Evolutionary conservation across 352 stramenopile genomes (phyloP), one percentile per base, ranked within the genome.

Genomic region (Pythium rishiriense): DNA sequence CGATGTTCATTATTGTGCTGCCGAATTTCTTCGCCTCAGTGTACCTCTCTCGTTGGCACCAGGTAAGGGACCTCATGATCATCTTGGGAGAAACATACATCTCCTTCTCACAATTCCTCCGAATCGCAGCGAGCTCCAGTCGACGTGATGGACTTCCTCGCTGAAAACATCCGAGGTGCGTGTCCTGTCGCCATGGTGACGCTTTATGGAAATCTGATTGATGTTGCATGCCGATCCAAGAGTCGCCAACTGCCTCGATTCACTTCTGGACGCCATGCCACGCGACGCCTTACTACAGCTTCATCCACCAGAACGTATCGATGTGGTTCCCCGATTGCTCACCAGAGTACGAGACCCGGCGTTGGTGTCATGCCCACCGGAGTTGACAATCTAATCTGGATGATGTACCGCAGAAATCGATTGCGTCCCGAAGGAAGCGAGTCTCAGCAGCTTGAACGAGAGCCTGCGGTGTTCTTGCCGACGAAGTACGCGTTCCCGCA

Each of bases 321-420:
- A 89, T 94, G 79, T 94, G 87, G 81, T 96, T 94, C 62, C 85
- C 87, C 0, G 83, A 93, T 35, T 96, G 87, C 53, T 91, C 87
- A 4, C 87, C 87, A 56, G 62, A 10, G 86, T 94, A 86, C 39
- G 76, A 57, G 4, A 6, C 24, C 14, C 19, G 12, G 24, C 49
- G 8, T 47, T 25, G 17, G 22, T 29, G 4, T 33, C 17, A 7
- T 15, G 25, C 19, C 29, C 8, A 21, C 19, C 47, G 15, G n/a
- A 4, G 11, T 24, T 42, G 25, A 29, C 10, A 28, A 51, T 33
- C 26, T 48, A 22, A 31, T 58, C 67, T 8, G n/a, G 11, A 33
- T 19, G 17, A 35, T 43, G 35, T n/a, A 19, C 37, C 33, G 62
- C 37, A 94, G 84, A 1, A 87, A 90, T 29, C 84, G 86, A 25